phyloP scores from a whole-genome alignment of 2,329 filamentous ascomycete genomes.

The Zasmidium cellare region DNA sequence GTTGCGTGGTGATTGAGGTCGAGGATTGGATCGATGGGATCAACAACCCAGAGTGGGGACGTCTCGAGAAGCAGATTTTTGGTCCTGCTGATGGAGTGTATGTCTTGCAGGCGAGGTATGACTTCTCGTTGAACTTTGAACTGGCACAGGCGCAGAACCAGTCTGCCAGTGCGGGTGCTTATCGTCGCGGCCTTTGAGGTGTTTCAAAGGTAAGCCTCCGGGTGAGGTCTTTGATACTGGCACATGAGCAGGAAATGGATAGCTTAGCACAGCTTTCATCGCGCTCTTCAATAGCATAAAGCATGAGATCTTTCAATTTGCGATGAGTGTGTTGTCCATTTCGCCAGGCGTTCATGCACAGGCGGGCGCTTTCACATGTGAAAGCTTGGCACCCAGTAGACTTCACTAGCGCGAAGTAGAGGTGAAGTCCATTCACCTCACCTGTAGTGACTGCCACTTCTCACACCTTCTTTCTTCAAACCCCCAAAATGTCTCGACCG shows the following conservation, averaged over 20 bases:
- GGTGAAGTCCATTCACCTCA: background rate
- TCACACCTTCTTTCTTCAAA: background rate
- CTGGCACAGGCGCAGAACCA: background rate
- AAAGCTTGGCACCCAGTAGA: background rate
- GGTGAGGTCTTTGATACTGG: too few species aligned
- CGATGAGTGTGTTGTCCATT: too few species aligned
- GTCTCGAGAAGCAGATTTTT: constrained; percentile 53
- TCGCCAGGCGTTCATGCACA: too few species aligned
- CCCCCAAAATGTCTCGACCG: too few species aligned
- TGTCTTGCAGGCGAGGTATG: constrained; percentile 46
- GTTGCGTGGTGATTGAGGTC: constrained; percentile 86
- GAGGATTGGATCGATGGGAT: constrained; percentile 89
- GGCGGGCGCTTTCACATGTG: background rate
- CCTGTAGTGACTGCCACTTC: background rate
- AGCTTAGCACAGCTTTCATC: too few species aligned
- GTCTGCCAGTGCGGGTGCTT: background rate
- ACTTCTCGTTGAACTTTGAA: constrained; percentile 34
- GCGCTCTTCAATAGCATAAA: too few species aligned
- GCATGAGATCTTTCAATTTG: too few species aligned
- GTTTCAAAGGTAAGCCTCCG: background rate
- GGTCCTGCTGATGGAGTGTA: constrained; percentile 46
- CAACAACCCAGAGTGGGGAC: constrained; percentile 87
- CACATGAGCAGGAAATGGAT: too few species aligned
- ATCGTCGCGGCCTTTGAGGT: background rate
- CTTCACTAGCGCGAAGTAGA: background rate